These are phyloP conservation scores for Leptographium radiaticola DNA, from an alignment of 2,329 filamentous ascomycete species.

Conservation along the genomic window DNA sequence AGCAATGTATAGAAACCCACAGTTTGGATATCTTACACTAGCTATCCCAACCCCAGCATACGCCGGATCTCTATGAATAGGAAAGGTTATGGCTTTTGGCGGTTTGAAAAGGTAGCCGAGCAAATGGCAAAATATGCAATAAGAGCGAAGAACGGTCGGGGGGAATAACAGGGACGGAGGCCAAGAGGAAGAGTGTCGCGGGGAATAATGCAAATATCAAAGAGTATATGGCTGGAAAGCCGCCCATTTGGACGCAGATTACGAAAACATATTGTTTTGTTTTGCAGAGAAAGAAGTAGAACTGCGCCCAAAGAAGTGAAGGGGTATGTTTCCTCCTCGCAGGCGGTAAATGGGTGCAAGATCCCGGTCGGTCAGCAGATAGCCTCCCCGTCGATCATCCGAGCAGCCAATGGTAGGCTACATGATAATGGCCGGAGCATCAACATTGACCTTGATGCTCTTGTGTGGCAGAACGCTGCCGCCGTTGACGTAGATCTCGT, in stretches of 20 bases:
- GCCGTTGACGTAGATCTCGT: conserved; percentile 97
- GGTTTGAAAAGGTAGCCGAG: neutral
- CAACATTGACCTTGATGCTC: conserved; percentile 97
- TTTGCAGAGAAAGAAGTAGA: neutral
- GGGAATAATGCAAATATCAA: neutral
- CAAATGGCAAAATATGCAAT: neutral
- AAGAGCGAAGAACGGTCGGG: neutral
- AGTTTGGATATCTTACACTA: neutral
- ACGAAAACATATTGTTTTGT: neutral
- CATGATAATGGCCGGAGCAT: conserved; percentile 61
- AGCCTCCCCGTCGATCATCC: neutral
- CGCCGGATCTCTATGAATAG: neutral
- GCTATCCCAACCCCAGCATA: neutral
- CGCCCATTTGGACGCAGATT: conserved; percentile 1
- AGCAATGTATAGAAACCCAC: neutral
- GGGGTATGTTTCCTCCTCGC: neutral
- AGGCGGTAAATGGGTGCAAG: neutral
- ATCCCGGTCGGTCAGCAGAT: neutral
- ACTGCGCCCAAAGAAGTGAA: neutral
- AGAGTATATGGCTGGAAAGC: neutral
- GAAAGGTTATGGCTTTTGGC: neutral
- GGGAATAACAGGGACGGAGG: neutral
- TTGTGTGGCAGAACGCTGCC: conserved; percentile 93
- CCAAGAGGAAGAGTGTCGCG: neutral
- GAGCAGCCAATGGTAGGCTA: conserved; percentile 22